These are phyloP conservation scores for Aspergillus tamarii DNA, from an alignment of 2,329 filamentous ascomycete species.

Conservation along the genomic window DNA sequence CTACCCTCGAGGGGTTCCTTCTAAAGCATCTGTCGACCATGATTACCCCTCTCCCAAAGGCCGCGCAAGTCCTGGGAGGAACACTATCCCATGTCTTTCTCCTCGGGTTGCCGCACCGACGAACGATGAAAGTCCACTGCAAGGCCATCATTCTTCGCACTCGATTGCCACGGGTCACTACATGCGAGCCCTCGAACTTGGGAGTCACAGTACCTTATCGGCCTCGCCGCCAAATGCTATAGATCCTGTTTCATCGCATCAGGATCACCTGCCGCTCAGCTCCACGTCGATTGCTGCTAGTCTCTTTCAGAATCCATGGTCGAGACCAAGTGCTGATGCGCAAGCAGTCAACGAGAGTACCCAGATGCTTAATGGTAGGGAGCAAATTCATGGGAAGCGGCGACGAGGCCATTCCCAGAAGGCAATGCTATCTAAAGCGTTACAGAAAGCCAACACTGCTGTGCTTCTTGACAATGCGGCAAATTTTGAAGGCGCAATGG, in stretches of 20 bases:
- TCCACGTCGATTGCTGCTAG: constrained; percentile 5
- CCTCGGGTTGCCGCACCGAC: constrained; percentile 9
- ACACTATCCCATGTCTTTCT: constrained; percentile 7
- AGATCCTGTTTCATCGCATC: constrained; percentile 11
- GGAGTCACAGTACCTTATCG: constrained; percentile 5
- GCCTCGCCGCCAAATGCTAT: constrained; percentile 5
- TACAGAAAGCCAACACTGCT: constrained; percentile 94
- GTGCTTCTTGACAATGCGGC: constrained; percentile 95
- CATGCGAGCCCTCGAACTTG: neutral
- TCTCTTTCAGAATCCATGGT: constrained; percentile 20
- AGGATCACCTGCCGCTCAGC: constrained; percentile 25
- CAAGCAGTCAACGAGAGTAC: constrained; percentile 20
- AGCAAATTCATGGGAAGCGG: constrained; percentile 34
- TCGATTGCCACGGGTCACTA: constrained; percentile 5
- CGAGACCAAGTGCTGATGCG: constrained; percentile 1
- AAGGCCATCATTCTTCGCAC: constrained; percentile 9
- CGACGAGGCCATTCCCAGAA: constrained; percentile 73
- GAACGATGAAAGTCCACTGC: neutral
- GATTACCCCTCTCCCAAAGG: constrained; percentile 21
- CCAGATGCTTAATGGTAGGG: constrained; percentile 27
- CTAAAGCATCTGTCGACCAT: constrained; percentile 28
- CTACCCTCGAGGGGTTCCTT: constrained; percentile 27
- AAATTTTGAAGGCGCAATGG: constrained; percentile 87
- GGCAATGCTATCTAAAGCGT: constrained; percentile 91
- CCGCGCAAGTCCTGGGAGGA: constrained; percentile 18